phyloP scores from a whole-genome alignment of 164 flowering plant genomes.

The Amborella trichopoda region DNA sequence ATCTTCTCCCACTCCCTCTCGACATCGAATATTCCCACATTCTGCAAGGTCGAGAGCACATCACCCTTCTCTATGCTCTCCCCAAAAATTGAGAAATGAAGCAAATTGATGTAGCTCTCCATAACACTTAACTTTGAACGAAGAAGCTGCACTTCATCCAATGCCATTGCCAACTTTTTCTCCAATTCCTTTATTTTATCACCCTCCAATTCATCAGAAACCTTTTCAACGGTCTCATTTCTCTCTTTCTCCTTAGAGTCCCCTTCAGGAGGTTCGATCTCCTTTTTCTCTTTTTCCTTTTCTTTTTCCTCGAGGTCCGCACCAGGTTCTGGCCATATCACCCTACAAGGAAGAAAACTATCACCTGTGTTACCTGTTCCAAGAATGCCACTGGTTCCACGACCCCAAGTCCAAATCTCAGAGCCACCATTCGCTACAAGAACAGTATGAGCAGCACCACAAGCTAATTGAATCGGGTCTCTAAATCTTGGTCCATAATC shows the following conservation, averaged over 20 bases:
- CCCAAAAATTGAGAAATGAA: conserved; percentile 69
- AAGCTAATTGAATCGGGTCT: conserved; percentile 60
- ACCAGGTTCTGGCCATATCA: conserved; percentile 59
- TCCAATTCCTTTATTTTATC: conserved; percentile 24
- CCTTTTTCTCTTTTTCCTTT: conserved; percentile 2
- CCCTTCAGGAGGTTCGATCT: conserved; percentile 7
- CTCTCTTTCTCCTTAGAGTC: too few relatives aligned
- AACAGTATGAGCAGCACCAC: conserved; percentile 92
- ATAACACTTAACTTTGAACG: conserved; percentile 38
- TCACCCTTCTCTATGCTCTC: conserved; percentile 58
- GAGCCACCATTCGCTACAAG: conserved; percentile 46
- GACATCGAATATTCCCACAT: conserved; percentile 40
- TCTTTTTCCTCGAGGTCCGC: conserved; percentile 23
- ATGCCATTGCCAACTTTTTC: conserved; percentile 27
- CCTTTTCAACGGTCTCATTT: too few relatives aligned
- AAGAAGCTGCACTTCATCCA: conserved; percentile 49
- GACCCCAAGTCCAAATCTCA: conserved; percentile 84
- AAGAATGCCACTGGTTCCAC: conserved; percentile 77
- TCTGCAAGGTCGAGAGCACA: conserved; percentile 27
- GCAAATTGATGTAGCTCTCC: conserved; percentile 63
- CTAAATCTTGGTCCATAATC: conserved; percentile 27
- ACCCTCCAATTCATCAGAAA: too few relatives aligned
- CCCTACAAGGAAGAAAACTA: conserved; percentile 36
- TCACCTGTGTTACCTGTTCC: conserved; percentile 54
- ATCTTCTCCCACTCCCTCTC: conserved; percentile 75